These are phyloP conservation scores for Orbilia quercus DNA, from an alignment of 2,329 filamentous ascomycete species.

Conservation along the genomic window DNA sequence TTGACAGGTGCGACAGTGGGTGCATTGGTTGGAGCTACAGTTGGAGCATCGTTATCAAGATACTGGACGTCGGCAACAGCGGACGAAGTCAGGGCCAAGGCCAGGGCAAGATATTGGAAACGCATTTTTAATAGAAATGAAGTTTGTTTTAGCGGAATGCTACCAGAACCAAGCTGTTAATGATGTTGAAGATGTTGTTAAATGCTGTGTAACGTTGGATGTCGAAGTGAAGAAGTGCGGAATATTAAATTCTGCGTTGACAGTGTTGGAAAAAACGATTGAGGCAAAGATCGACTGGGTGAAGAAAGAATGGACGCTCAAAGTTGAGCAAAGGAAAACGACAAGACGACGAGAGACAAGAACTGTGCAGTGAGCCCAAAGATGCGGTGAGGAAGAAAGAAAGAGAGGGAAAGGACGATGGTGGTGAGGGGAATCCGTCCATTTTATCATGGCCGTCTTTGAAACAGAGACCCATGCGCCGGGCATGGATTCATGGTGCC, in stretches of 20 bases:
- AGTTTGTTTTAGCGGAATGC: conserved; percentile 2
- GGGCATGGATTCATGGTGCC: conserved; percentile 1
- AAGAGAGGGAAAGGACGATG: conserved; percentile 27
- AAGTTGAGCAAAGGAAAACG: conserved; percentile 40
- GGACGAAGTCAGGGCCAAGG: conserved; percentile 51
- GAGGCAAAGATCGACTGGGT: conserved; percentile 31
- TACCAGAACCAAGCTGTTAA: conserved; percentile 55
- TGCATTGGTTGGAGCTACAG: conserved; percentile 15
- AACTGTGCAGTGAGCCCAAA: conserved; percentile 29
- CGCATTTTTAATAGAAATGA: conserved; percentile 53
- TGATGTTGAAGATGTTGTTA: conserved; percentile 14
- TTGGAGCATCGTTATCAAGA: conserved; percentile 21
- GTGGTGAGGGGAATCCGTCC: conserved; percentile 29
- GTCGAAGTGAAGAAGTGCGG: conserved; percentile 27
- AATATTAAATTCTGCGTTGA: conserved; percentile 35
- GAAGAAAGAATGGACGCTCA: conserved; percentile 53
- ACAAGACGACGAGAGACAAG: conserved; percentile 34
- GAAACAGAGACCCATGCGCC: conserved; percentile 42
- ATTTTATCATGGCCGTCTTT: conserved; percentile 54
- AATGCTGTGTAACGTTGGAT: too few relatives aligned
- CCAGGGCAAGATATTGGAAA: conserved; percentile 56
- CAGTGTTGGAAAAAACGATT: conserved; percentile 51
- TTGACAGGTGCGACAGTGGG: not conserved
- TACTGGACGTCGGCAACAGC: conserved; percentile 38
- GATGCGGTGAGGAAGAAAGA: conserved; percentile 45